A percentile compares a stretch with the other conserved stretches of the same genome.
These are phyloP conservation scores for Zygnema cylindricum DNA, from an alignment of 139 green algal genomes.

Conservation along the genomic window DNA sequence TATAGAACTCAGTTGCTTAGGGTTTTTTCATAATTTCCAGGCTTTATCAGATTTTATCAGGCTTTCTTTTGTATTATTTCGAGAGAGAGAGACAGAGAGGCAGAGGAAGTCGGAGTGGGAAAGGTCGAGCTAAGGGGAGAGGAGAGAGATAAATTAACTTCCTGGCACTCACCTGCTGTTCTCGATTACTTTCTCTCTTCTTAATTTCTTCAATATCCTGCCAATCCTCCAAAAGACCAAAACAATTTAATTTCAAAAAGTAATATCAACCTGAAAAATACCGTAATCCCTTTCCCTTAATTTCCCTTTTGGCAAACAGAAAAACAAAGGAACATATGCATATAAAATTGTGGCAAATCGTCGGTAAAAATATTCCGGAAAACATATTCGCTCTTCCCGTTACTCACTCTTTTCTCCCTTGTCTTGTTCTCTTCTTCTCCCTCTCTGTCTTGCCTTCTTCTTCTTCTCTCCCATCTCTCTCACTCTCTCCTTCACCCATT, in stretches of 20 bases:
- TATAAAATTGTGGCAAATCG: neutral
- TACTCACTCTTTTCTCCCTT: neutral
- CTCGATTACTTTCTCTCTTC: too few species aligned
- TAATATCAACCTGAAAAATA: neutral
- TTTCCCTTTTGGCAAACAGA: too few species aligned
- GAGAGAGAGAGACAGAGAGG: conserved; percentile 38
- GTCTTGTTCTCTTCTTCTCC: neutral
- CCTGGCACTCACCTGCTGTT: conserved; percentile 7
- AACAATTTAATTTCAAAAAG: neutral
- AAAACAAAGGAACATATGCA: neutral
- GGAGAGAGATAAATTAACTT: too few species aligned
- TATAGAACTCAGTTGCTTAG: too few species aligned
- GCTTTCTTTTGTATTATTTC: neutral
- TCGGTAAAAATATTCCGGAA: too few species aligned
- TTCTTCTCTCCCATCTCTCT: neutral
- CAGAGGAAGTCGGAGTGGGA: conserved; percentile 12
- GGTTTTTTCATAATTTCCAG: neutral
- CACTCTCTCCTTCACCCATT: neutral
- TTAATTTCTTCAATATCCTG: too few species aligned
- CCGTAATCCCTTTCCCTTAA: neutral
- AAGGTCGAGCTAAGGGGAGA: too few species aligned
- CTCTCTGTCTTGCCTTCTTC: neutral
- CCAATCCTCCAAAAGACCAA: too few species aligned
- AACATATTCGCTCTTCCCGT: neutral
- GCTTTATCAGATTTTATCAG: conserved; percentile 1